Conservation (phyloP, 345 rosid genomes). For the Barbarea vulgaris region DNA sequence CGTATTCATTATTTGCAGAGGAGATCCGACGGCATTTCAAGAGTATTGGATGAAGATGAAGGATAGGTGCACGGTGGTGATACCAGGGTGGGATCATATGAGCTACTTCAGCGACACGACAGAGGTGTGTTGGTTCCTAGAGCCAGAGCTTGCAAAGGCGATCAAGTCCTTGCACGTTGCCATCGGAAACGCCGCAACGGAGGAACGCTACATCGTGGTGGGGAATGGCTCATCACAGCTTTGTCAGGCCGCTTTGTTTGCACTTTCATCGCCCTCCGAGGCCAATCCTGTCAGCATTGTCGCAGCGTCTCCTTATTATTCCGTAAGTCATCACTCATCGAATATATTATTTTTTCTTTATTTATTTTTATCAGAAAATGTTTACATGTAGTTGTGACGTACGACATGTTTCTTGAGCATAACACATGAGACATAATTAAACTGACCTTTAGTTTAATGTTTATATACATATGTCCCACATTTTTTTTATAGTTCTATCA, state of each 20-base stretch:
- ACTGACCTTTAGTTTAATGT: background rate
- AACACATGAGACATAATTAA: background rate
- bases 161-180: conserved; percentile 60
- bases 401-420: background rate
- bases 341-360: no score
- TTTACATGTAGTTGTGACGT: background rate
- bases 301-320: conserved; percentile 80
- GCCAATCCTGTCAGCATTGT: conserved; percentile 64
- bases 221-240: conserved; percentile 91
- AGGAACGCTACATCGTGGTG: conserved; percentile 59
- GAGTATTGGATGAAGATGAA: conserved; percentile 63
- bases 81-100: conserved; percentile 66
- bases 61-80: conserved; percentile 59
- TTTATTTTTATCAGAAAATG: no score
- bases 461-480: background rate
- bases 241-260: conserved; percentile 65
- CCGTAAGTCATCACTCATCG: conserved; percentile 48
- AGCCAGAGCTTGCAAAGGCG: conserved; percentile 61
- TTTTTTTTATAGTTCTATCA: background rate
- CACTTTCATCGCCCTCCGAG: conserved; percentile 54
- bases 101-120: conserved; percentile 66
- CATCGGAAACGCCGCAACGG: conserved; percentile 62
- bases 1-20: conserved; percentile 46
- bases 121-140: conserved; percentile 76
- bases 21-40: conserved; percentile 71